phyloP scores from a whole-genome alignment of 169 alveolate genomes.

The Cryptosporidium canis region DNA sequence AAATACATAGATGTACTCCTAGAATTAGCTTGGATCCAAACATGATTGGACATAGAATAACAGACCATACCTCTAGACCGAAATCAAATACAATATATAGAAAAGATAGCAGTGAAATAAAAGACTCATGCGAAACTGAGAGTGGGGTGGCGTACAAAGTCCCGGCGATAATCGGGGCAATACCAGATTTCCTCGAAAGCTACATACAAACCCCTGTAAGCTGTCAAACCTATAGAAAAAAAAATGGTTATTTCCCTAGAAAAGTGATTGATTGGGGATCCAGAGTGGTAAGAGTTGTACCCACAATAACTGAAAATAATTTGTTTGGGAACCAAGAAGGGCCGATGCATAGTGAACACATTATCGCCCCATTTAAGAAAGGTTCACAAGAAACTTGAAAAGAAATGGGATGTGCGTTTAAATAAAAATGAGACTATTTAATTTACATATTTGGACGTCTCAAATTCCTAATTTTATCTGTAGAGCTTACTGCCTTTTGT shows the following conservation, averaged over 20 bases:
- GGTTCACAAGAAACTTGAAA: not conserved
- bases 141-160: not conserved
- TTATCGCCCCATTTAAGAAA: not conserved
- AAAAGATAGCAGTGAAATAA: not conserved
- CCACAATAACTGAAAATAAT: not conserved
- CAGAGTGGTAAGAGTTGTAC: slow-evolving; percentile 32
- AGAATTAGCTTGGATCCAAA: not conserved
- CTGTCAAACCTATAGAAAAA: not conserved
- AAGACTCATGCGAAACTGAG: not conserved
- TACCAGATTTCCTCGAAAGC: slow-evolving; percentile 58
- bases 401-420: slow-evolving; percentile 11
- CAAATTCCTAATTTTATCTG: not conserved
- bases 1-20: not conserved
- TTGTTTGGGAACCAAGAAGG: not conserved
- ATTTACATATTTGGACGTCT: not conserved
- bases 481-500: not conserved
- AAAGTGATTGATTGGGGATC: not conserved
- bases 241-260: slow-evolving; percentile 14
- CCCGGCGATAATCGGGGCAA: slow-evolving; percentile 26
- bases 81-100: not conserved
- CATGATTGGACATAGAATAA: not conserved
- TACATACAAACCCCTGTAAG: slow-evolving; percentile 8
- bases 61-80: not conserved
- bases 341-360: slow-evolving; percentile 4
- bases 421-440: not conserved